Base-by-base conservation (phyloP, 148 eudicot genomes). In the Selenicereus undatus region DNA sequence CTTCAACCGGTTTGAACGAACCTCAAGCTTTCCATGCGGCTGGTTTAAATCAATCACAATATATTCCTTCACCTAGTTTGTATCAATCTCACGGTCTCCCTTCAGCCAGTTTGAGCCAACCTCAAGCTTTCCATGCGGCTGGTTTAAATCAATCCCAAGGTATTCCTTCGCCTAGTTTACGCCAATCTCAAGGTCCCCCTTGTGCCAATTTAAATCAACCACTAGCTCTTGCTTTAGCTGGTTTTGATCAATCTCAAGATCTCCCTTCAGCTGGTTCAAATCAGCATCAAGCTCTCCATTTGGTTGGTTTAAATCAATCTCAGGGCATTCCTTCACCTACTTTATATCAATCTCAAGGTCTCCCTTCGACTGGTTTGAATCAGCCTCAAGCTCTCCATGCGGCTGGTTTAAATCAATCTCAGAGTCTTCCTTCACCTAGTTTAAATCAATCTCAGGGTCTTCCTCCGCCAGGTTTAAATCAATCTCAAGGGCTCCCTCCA, bases 341-440 rank as follows among this genome's bases (percentile, higher is more conserved):
- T n/a, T 5, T 64, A 1, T 1, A 64, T 64, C 68, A 24, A n/a
- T 22, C 68, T n/a, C 68, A 64, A n/a, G 29, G 68, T 64, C 27
- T 64, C 29, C 68, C 68, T 64, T 64, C 29, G n/a, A 12, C 29
- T 24, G 68, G 79, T 27, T 17, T 85, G 2, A 81, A 58, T 26
- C 89, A 86, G 66, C 70, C 88, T 24, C 71, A 73, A 13, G 83
- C 81, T 79, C 82, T 87, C 60, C 52, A 76, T 72, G 20, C 88
- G 26, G 74, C 76, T n/a, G 89, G 87, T 50, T 70, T 8, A 7
- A 76, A 79, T 78, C 83, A 81, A 45, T 36, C 80, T 2, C 82
- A 39, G 36, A 82, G 75, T 75, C 54, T 72, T 18, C 68, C 83
- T n/a, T 50, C 80, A 8, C 30, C 52, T 62, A n/a, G 51, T 20